Conservation (phyloP, 2,329 filamentous ascomycete genomes). For the Aulographum hederae region DNA sequence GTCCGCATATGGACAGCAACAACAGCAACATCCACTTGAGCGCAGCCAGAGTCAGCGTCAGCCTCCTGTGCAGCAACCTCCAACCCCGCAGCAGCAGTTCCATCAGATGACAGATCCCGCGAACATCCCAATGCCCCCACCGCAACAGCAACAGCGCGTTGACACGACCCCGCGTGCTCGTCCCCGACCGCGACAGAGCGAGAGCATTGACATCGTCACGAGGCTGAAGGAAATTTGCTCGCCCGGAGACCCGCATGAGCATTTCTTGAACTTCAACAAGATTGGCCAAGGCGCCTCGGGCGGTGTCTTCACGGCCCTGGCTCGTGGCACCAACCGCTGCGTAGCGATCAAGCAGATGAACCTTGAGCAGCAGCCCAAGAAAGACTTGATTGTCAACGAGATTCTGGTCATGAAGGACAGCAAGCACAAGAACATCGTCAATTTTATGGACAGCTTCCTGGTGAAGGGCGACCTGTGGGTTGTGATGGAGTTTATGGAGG, state of each 20-base stretch:
- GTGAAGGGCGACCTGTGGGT: conserved; percentile 89
- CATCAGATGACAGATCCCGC: conserved; percentile 18
- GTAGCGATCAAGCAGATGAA: conserved; percentile 99
- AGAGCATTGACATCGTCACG: conserved; percentile 61
- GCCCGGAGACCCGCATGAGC: conserved; percentile 69
- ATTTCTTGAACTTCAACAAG: conserved; percentile 78
- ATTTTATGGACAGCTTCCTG: conserved; percentile 95
- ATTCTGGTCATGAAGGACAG: conserved; percentile 99
- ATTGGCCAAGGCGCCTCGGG: conserved; percentile 96
- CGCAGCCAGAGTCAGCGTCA: conserved; percentile 54
- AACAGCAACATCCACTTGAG: conserved; percentile 48
- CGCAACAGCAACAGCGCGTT: conserved; percentile 24
- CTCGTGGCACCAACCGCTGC: conserved; percentile 64
- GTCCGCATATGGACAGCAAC: conserved; percentile 35
- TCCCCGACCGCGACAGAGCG: conserved; percentile 67
- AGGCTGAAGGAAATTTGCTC: conserved; percentile 80
- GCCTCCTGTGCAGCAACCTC: conserved; percentile 12
- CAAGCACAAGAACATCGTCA: conserved; percentile 96
- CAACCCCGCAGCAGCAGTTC: conserved; percentile 24
- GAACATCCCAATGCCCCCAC: conserved; percentile 25
- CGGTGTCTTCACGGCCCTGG: conserved; percentile 83
- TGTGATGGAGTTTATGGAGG: conserved; percentile 99
- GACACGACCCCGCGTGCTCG: conserved; percentile 40
- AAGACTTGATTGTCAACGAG: conserved; percentile 97
- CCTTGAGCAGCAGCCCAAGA: conserved; percentile 93